Base-by-base conservation (phyloP, 108 stramenopile species). In the Asterionellopsis glacialis region DNA sequence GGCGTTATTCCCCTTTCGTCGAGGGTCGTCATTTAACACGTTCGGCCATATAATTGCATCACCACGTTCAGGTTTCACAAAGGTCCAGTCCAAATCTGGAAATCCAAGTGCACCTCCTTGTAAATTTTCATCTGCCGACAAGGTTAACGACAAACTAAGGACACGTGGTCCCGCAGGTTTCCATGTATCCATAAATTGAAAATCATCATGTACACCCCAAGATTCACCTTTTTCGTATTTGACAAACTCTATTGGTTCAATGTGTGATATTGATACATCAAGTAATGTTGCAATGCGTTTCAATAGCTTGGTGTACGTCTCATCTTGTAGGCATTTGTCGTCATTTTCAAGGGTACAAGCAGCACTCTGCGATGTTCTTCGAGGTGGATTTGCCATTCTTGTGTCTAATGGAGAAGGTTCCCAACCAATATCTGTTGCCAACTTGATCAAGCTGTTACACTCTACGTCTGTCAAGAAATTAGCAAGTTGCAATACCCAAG, bases 81-180 rank as follows among this genome's bases (percentile, higher is more conserved):
- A 45, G n/a, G 73, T 9, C 71, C 74, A 79, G 44, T 79, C 74
- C 21, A 79, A 64, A 60, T 61, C 33, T 1, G 78, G 78, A 48
- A 79, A 75, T 43, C 78, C 78, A 41, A 72, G 21, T 24, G 57
- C 45, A 1, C 70, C 78, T 38, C 62, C 67, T 19, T 61, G 39
- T 12, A 28, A n/a, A 15, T 23, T 52, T 25, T 63, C 67, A 7
- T 33, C 33, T 33, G 33, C 33, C 15, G 74, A 70, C 5, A 79
- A 62, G 41, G 62, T 67, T 16, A 79, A 40, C n/a, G 58, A 61
- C 1, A 79, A 21, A 18, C 73, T 75, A 11, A 79, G 28, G 9
- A 79, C 71, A 15, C 77, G 63, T 39, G 77, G 77, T 41, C 77
- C 77, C 5, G 77, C 69, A 2, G 74, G 74, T 56, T 63, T 72